phyloP scores from a whole-genome alignment of 345 rosid genomes.

The Heritiera littoralis region DNA sequence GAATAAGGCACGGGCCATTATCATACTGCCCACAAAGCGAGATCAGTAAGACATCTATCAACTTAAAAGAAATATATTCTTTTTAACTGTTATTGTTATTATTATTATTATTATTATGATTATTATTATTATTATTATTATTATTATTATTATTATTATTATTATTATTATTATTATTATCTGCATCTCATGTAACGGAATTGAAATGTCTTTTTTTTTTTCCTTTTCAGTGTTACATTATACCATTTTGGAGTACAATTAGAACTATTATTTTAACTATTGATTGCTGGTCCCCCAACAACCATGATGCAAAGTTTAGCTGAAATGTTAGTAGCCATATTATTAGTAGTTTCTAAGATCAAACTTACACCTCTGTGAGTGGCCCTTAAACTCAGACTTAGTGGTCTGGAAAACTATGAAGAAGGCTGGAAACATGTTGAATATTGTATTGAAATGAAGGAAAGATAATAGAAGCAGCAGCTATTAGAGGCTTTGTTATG shows the following conservation, averaged over 20 bases:
- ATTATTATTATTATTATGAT: too few species aligned
- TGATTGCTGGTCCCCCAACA: neutral
- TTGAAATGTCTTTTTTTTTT: neutral
- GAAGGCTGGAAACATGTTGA: neutral
- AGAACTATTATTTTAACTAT: neutral
- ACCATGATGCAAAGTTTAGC: neutral
- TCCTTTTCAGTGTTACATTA: neutral
- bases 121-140: neutral
- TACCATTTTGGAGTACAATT: neutral
- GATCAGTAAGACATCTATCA: conserved; percentile 60
- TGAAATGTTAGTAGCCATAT: neutral
- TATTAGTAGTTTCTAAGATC: neutral
- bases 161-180: neutral
- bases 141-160: too few species aligned
- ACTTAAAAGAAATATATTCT: conserved; percentile 1
- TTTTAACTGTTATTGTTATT: neutral
- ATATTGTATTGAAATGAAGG: neutral
- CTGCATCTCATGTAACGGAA: neutral
- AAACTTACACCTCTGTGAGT: neutral
- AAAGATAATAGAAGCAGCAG: neutral
- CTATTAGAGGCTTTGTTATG: neutral
- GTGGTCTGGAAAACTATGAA: neutral
- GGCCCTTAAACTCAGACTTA: conserved; percentile 1
- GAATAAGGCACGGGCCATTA: conserved; percentile 78
- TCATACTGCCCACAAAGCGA: conserved; percentile 79